Percentiles rank a stretch among this genome's conserved stretches.
phyloP scores from a whole-genome alignment of 768 basidiomycete genomes.

The Omphalotus guepiniiformis region DNA sequence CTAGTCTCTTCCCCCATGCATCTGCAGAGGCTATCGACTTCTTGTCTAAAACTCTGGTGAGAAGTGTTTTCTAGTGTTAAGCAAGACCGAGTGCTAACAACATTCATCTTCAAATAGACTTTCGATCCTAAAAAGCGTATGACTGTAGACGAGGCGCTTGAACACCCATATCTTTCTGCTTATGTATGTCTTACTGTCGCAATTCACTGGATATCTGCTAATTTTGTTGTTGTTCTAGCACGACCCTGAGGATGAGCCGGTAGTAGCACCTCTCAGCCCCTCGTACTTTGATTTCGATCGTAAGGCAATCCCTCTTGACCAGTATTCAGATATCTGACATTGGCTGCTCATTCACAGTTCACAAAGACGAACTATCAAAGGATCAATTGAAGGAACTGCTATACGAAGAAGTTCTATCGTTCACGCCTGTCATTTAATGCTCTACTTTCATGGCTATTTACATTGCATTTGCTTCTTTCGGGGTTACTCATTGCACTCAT shows the following conservation, averaged over 20 bases:
- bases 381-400: conserved; percentile 80
- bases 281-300: conserved; percentile 90
- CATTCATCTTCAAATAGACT: conserved; percentile 37
- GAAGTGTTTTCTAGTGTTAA: conserved; percentile 8
- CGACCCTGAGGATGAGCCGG: conserved; percentile 88
- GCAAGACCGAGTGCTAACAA: neutral
- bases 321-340: conserved; percentile 3
- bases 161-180: conserved; percentile 77
- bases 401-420: conserved; percentile 80
- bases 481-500: too few species aligned
- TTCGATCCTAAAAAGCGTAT: conserved; percentile 87
- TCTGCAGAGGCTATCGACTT: conserved; percentile 71
- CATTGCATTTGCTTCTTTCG: too few species aligned
- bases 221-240: conserved; percentile 43
- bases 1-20: conserved; percentile 72
- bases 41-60: conserved; percentile 63
- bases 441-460: too few species aligned
- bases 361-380: conserved; percentile 73
- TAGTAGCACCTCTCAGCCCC: conserved; percentile 72
- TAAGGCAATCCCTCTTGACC: conserved; percentile 29
- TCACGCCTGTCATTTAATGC: conserved; percentile 57
- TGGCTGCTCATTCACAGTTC: conserved; percentile 32
- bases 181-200: conserved; percentile 45
- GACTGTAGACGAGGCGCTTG: conserved; percentile 77
- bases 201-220: conserved; percentile 1